Evolutionary conservation across 352 stramenopile genomes (phyloP).

Genomic region (Globisporangium emineosum): DNA sequence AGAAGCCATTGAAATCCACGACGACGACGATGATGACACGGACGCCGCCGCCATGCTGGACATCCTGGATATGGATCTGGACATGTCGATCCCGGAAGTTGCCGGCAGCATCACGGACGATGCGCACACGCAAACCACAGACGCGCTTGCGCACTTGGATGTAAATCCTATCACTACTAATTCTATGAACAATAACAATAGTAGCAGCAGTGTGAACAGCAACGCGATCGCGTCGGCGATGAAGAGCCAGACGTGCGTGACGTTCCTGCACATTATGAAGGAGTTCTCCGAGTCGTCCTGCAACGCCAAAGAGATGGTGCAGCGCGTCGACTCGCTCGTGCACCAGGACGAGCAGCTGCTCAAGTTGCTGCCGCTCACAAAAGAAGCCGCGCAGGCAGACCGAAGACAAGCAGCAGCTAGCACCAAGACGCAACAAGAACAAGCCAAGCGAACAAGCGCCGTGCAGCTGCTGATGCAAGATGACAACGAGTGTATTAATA

Average conservation of each 20-base stretch:
- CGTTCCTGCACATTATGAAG: constrained; percentile 77
- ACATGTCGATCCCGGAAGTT: constrained; percentile 15
- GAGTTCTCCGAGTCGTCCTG: constrained; percentile 69
- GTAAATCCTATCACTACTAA: not conserved
- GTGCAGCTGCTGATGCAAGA: not conserved
- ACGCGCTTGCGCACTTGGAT: not conserved
- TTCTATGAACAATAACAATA: not conserved
- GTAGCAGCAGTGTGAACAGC: not conserved
- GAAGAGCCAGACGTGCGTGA: constrained; percentile 52
- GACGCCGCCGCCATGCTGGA: constrained; percentile 18
- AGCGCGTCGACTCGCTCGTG: constrained; percentile 65
- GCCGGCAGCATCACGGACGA: not conserved
- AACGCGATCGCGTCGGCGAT: constrained; percentile 21
- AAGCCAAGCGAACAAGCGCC: constrained; percentile 9
- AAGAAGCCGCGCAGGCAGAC: constrained; percentile 12
- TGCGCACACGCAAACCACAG: not conserved
- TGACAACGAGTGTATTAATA: constrained; percentile 19
- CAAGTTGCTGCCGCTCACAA: constrained; percentile 44
- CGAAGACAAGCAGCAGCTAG: constrained; percentile 22
- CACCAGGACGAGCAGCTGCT: constrained; percentile 57
- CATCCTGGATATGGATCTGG: constrained; percentile 15
- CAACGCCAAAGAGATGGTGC: constrained; percentile 55
- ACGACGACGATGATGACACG: not conserved
- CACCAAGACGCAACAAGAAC: constrained; percentile 14
- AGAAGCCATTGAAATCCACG: constrained; percentile 14